Base-by-base conservation (phyloP, 768 basidiomycete genomes). In the Russula earlei region DNA sequence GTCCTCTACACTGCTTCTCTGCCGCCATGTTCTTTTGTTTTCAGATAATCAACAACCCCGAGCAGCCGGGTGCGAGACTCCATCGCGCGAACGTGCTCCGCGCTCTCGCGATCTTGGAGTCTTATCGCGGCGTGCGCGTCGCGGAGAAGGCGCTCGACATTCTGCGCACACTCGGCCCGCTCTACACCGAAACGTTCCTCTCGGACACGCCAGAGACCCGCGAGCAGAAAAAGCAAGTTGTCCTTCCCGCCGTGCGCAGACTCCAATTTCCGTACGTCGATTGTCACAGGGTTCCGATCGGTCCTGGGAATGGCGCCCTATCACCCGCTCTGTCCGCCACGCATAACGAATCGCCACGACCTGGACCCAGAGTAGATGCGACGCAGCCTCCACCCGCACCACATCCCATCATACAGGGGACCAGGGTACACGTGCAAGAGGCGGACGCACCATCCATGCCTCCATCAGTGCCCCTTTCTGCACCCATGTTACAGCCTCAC, bases 11-110 rank as follows among this genome's bases (percentile, higher is more conserved):
- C 65, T 79, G 80, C 59, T 88, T 88, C 71, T 82, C 82, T 40
- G 84, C 86, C 22, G 84, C 84, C 42, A 87, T 88, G 83, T 88
- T 87, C 69, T 87, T 87, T 74, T 84, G 84, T 15, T 87, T 87
- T 70, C 86, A 87, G 63, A 75, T 87, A 41, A 84, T 88, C 62
- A 76, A 81, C 36, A 82, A 85, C 63, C 82, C 86, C 47, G 84
- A 84, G 52, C 85, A 86, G 58, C 82, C 84, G 38, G 83, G 84
- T 36, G 85, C 82, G 36, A 77, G 77, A 12, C 71, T 85, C 24
- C 83, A 86, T 70, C 82, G 85, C 24, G 75, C 75, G 19, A 84
- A 81, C 61, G 83, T 88, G 62, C 77, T 77, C 62, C 83, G 84
- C 66, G 83, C 83, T 6, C 74, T 83, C 57, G 62, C 71, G 20